Evolutionary conservation across 768 basidiomycete genomes (phyloP).

Genomic region (Symmetrospora coprosmae): DNA sequence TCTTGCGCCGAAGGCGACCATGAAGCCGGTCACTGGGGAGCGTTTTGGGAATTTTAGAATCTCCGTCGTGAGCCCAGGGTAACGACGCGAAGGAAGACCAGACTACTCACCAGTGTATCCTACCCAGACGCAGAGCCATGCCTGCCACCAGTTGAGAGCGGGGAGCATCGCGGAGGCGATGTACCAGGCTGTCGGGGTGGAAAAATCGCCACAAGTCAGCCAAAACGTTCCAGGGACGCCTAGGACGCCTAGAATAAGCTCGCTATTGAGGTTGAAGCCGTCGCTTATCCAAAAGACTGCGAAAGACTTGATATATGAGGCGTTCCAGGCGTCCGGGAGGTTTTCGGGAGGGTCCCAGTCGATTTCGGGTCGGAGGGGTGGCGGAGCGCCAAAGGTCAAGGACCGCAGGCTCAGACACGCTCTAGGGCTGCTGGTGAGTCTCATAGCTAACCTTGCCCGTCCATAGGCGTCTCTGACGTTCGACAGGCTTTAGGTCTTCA

Average conservation of each 20-base stretch:
- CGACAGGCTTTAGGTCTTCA: conserved; percentile 58
- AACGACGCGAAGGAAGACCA: not conserved
- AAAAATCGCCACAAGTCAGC: not conserved
- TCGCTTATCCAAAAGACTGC: conserved; percentile 66
- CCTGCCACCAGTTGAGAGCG: conserved; percentile 62
- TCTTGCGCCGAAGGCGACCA: conserved; percentile 62
- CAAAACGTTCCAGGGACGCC: not conserved
- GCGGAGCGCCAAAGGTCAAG: no score
- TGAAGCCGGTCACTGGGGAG: conserved; percentile 47
- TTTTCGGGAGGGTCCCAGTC: no score
- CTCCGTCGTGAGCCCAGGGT: no score
- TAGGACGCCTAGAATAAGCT: not conserved
- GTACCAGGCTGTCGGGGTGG: conserved; percentile 23
- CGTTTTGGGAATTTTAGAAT: no score
- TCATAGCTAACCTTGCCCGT: no score
- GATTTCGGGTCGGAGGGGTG: no score
- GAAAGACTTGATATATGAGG: no score
- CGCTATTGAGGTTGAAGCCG: conserved; percentile 43
- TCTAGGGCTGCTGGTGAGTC: no score
- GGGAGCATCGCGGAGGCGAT: conserved; percentile 35
- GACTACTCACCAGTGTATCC: conserved; percentile 33
- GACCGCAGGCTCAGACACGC: no score
- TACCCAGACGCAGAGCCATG: conserved; percentile 65
- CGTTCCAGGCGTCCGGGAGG: no score
- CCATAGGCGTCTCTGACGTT: conserved; percentile 53